Evolutionary conservation across 495 filamentous ascomycete species (phyloP).

Genomic region (Cercophora newfieldiana): DNA sequence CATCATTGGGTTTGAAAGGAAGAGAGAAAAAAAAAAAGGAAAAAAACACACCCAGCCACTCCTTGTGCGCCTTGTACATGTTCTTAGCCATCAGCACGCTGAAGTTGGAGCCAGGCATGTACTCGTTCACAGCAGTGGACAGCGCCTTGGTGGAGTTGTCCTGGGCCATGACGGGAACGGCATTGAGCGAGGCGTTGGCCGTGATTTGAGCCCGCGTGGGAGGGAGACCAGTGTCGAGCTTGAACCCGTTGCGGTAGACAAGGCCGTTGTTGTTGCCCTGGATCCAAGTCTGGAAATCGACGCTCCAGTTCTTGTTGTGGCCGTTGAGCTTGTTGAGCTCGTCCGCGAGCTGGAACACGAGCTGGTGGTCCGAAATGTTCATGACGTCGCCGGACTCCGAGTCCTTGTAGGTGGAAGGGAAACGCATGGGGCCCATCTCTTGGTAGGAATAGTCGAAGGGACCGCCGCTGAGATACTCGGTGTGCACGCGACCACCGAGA

Average conservation of each 20-base stretch:
- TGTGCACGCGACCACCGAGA: constrained; percentile 58
- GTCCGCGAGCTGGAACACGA: constrained; percentile 64
- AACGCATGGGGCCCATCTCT: constrained; percentile 76
- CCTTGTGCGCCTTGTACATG: constrained; percentile 64
- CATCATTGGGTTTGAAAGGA: not conserved
- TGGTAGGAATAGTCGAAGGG: constrained; percentile 73
- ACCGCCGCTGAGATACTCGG: constrained; percentile 59
- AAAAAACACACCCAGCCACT: constrained; percentile 37
- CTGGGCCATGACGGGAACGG: constrained; percentile 36
- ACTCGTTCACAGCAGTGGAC: constrained; percentile 29
- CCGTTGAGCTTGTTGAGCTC: constrained; percentile 60
- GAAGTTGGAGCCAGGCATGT: constrained; percentile 31
- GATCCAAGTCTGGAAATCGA: constrained; percentile 67
- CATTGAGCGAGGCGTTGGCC: constrained; percentile 41
- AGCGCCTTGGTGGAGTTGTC: constrained; percentile 43
- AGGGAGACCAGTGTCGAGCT: constrained; percentile 43
- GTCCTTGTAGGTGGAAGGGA: constrained; percentile 49
- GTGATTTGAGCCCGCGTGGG: constrained; percentile 47
- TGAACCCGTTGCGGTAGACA: constrained; percentile 52
- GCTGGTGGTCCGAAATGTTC: constrained; percentile 57
- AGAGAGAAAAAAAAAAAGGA: constrained; percentile 11
- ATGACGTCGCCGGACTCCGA: constrained; percentile 54
- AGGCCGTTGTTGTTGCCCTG: constrained; percentile 56
- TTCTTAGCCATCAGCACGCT: constrained; percentile 54
- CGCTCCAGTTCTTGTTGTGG: constrained; percentile 49